Evolutionary conservation across 306 rosid species (phyloP).

Genomic region (Citrullus amarus): DNA sequence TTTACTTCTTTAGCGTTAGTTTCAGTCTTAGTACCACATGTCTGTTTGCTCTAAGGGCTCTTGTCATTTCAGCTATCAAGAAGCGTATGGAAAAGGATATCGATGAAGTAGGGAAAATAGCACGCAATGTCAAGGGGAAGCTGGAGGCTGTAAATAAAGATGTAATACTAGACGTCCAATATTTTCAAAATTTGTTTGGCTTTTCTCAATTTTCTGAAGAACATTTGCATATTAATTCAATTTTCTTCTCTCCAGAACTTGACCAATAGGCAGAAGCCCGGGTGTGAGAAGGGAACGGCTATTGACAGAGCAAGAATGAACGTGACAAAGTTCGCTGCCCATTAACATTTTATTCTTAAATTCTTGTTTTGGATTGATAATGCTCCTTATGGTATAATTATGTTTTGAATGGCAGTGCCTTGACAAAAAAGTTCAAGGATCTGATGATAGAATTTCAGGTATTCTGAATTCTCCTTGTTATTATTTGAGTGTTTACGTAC

Average conservation of each 20-base stretch:
- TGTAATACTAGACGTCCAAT: constrained; percentile 24
- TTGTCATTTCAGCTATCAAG: constrained; percentile 58
- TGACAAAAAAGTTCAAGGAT: constrained; percentile 77
- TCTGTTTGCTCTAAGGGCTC: not conserved
- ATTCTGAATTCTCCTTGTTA: constrained; percentile 10
- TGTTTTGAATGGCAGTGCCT: constrained; percentile 41
- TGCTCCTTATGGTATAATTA: constrained; percentile 9
- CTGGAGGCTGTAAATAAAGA: constrained; percentile 79
- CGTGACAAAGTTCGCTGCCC: constrained; percentile 64
- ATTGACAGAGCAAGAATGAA: constrained; percentile 88
- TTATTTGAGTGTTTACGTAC: constrained; percentile 3
- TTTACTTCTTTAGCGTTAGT: not conserved
- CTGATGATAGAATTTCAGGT: constrained; percentile 93
- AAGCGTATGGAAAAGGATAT: constrained; percentile 97
- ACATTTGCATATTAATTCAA: constrained; percentile 8
- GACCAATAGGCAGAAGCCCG: constrained; percentile 72
- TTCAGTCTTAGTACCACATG: not conserved
- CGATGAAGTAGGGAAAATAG: constrained; percentile 96
- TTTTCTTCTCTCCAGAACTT: constrained; percentile 47
- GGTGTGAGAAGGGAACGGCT: constrained; percentile 88
- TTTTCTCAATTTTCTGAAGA: not conserved
- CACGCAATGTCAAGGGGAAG: constrained; percentile 62
- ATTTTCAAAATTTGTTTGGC: not conserved
- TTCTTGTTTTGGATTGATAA: not conserved
- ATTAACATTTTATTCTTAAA: constrained; percentile 4